Conservation (phyloP, 306 rosid species). For the Inga leiocalycina region DNA sequence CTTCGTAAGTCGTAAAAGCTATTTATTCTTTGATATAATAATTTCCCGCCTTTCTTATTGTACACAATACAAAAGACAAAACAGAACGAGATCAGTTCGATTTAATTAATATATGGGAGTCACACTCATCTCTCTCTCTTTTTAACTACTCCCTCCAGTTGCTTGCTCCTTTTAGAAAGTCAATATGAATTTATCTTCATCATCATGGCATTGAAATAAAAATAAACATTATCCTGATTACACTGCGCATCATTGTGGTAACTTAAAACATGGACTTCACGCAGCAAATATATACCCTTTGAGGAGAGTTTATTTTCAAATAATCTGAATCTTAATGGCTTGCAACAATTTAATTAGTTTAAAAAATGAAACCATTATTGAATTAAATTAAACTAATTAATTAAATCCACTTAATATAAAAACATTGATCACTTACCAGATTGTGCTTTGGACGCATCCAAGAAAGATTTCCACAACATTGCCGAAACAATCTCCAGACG, state of each 20-base stretch:
- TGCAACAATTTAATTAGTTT: not conserved
- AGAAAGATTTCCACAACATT: slow-evolving; percentile 54
- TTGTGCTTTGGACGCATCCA: slow-evolving; percentile 31
- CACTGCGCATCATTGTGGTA: no score
- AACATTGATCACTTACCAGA: not conserved
- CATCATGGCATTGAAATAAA: no score
- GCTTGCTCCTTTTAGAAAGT: not conserved
- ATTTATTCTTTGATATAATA: not conserved
- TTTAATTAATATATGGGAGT: not conserved
- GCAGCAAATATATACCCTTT: not conserved
- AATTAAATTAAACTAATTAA: not conserved
- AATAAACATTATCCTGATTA: no score
- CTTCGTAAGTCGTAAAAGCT: no score
- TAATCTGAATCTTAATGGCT: not conserved
- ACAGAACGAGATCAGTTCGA: not conserved
- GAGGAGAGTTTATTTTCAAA: not conserved
- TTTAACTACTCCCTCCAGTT: not conserved
- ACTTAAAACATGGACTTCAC: no score
- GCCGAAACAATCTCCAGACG: slow-evolving; percentile 46
- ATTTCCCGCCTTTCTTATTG: not conserved
- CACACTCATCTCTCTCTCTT: not conserved
- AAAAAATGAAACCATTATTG: not conserved
- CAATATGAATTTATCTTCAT: not conserved
- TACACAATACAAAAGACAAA: not conserved
- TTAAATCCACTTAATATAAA: not conserved